phyloP scores from a whole-genome alignment of 1,284 basidiomycete genomes.

The Microbotryum violaceum region DNA sequence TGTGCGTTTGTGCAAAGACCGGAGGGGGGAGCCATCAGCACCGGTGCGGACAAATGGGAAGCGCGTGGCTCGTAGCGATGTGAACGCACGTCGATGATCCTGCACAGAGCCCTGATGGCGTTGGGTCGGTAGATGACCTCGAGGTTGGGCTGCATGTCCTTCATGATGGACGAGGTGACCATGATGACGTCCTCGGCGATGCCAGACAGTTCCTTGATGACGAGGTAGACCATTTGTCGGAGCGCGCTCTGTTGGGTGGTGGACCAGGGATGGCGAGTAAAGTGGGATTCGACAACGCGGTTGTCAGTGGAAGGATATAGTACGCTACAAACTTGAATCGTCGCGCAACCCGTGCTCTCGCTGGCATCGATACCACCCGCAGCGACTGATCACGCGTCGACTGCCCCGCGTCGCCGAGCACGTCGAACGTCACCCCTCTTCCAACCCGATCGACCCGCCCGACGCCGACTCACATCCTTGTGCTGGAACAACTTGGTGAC shows the following conservation, averaged over 20 bases:
- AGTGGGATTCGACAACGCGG: too few relatives aligned
- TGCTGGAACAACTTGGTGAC: slow-evolving; percentile 99
- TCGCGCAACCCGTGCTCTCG: neutral
- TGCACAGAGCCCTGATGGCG: slow-evolving; percentile 89
- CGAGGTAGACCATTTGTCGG: slow-evolving; percentile 95
- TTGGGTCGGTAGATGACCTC: slow-evolving; percentile 99
- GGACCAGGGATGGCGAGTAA: too few relatives aligned
- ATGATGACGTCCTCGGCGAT: slow-evolving; percentile 99
- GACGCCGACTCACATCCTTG: slow-evolving; percentile 73
- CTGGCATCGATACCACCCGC: neutral
- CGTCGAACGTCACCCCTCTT: neutral
- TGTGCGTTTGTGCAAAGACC: neutral
- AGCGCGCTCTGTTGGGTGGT: slow-evolving; percentile 63
- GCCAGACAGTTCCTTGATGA: slow-evolving; percentile 93
- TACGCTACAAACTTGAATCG: neutral
- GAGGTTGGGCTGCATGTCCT: slow-evolving; percentile 98
- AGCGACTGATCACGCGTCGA: neutral
- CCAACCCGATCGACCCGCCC: neutral
- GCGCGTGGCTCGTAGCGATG: neutral
- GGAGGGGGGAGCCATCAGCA: neutral
- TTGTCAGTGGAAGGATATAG: too few relatives aligned
- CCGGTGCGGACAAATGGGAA: neutral
- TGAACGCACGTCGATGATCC: slow-evolving; percentile 85
- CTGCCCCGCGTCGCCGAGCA: neutral
- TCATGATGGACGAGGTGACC: slow-evolving; percentile 99